phyloP scores from a whole-genome alignment of 2,329 filamentous ascomycete genomes.

The Knufia petricola region DNA sequence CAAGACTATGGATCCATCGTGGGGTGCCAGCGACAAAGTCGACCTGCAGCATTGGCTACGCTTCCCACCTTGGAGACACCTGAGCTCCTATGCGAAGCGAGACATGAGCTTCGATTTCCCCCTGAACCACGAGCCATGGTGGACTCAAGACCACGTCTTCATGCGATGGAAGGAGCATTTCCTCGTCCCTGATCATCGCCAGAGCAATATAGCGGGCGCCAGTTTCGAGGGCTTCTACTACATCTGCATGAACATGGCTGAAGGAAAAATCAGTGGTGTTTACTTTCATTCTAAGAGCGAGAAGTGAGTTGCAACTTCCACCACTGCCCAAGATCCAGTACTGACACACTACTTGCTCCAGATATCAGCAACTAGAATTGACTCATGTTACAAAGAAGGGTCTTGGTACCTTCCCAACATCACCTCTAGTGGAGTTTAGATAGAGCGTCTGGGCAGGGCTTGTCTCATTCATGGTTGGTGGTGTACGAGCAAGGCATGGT shows the following conservation, averaged over 20 bases:
- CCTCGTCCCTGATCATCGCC: constrained; percentile 85
- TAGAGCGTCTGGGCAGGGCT: neutral
- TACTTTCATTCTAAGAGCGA: constrained; percentile 98
- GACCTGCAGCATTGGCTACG: constrained; percentile 90
- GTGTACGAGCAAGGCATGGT: neutral
- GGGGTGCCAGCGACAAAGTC: constrained; percentile 86
- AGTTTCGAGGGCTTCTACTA: constrained; percentile 99
- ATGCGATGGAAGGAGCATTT: constrained; percentile 99
- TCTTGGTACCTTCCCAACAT: constrained; percentile 69
- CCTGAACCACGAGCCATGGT: constrained; percentile 39
- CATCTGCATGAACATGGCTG: constrained; percentile 92
- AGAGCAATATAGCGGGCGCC: constrained; percentile 81
- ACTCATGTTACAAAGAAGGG: constrained; percentile 78
- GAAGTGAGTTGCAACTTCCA: constrained; percentile 60
- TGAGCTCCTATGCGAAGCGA: constrained; percentile 52
- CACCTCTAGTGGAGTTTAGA: constrained; percentile 73
- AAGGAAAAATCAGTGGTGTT: constrained; percentile 79
- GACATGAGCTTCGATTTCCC: constrained; percentile 23
- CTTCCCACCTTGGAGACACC: constrained; percentile 76
- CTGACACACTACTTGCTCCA: too few species aligned
- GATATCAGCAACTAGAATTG: constrained; percentile 86
- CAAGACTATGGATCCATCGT: constrained; percentile 74
- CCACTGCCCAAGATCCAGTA: too few species aligned
- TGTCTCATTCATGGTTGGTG: neutral
- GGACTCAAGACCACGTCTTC: constrained; percentile 77